Percentiles rank a stretch among this genome's conserved stretches.
Conservation (phyloP, 2,329 filamentous ascomycete species). For the Ceratocystis variospora region DNA sequence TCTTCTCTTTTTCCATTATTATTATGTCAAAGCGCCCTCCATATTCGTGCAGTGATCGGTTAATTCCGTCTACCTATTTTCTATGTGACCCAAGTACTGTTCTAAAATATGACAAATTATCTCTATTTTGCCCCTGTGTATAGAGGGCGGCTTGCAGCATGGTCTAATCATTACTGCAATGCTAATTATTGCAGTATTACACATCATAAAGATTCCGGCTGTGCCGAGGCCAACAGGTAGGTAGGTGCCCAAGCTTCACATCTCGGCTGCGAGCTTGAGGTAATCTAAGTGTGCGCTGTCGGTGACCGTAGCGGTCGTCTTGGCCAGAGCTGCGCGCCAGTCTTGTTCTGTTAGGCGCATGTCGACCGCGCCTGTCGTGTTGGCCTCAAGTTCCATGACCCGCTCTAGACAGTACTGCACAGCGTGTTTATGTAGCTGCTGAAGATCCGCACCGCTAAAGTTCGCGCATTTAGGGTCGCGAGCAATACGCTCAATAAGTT, state of each 20-base stretch:
- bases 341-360: conserved; percentile 30
- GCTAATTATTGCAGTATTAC: not conserved
- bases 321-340: conserved; percentile 39
- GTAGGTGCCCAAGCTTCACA: conserved; percentile 9
- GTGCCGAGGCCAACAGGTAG: conserved; percentile 22
- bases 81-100: no score
- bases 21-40: no score
- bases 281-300: conserved; percentile 26
- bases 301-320: conserved; percentile 38
- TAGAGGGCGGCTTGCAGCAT: not conserved
- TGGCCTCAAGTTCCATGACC: conserved; percentile 25
- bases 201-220: not conserved
- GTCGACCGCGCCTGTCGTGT: conserved; percentile 23
- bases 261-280: conserved; percentile 12
- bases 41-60: no score
- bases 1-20: not conserved
- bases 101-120: not conserved
- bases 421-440: conserved; percentile 35
- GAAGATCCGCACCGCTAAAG: conserved; percentile 59
- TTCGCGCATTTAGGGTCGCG: conserved; percentile 52
- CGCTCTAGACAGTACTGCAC: conserved; percentile 35
- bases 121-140: not conserved
- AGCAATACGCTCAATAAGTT: conserved; percentile 50
- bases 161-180: not conserved
- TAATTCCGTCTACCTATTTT: no score